Evolutionary conservation across 345 rosid genomes (phyloP).

Genomic region (Salix purpurea): DNA sequence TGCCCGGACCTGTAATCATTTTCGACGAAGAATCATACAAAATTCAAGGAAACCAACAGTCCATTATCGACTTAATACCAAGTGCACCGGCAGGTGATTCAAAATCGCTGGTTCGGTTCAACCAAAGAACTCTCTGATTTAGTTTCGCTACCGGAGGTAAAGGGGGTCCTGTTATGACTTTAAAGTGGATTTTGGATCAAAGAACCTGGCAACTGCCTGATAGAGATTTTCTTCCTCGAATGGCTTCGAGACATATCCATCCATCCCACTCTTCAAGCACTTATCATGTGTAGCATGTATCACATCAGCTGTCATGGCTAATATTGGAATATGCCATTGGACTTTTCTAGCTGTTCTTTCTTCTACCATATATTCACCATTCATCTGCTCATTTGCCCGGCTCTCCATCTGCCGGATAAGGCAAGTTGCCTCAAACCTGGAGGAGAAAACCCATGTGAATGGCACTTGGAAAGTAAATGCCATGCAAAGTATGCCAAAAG

Average conservation of each 20-base stretch:
- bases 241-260: constrained; percentile 92
- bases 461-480: neutral
- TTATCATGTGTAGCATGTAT: constrained; percentile 84
- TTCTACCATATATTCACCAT: constrained; percentile 17
- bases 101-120: constrained; percentile 32
- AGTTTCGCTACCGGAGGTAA: constrained; percentile 1
- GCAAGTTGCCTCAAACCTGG: constrained; percentile 88
- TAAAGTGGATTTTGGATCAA: constrained; percentile 44
- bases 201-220: constrained; percentile 80
- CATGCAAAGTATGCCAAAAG: neutral
- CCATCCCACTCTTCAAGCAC: constrained; percentile 91
- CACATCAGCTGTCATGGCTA: constrained; percentile 98
- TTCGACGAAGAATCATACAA: constrained; percentile 5
- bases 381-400: constrained; percentile 51
- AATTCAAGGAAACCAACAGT: neutral
- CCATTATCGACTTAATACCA: constrained; percentile 1
- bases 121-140: neutral
- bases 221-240: constrained; percentile 93
- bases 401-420: constrained; percentile 72
- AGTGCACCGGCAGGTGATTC: constrained; percentile 32
- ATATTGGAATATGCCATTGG: constrained; percentile 72
- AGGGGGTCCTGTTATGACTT: constrained; percentile 13
- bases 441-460: neutral
- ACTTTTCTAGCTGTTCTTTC: constrained; percentile 16
- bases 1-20: constrained; percentile 9